Evolutionary conservation across 2,329 filamentous ascomycete genomes (phyloP), one percentile per base, ranked within the genome.

Genomic region (Trichophyton mentagrophytes): DNA sequence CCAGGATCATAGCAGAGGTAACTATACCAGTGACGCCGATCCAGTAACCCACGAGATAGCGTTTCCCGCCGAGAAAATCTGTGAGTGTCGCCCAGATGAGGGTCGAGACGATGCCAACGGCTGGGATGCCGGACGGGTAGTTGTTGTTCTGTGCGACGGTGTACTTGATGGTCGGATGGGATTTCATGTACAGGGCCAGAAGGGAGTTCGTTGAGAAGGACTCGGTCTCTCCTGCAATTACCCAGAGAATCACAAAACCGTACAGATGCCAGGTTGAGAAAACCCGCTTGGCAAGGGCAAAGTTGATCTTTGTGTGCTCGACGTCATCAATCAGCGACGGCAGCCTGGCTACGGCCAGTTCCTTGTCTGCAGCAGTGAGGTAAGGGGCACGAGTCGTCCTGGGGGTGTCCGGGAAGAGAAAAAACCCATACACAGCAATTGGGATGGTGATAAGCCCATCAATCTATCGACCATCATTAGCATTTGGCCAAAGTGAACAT

Each of bases 151-250:
- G 77, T 0, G 78, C 66, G 1, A 82, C 70, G 3, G 74, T 73
- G 64, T 80, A 81, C 17, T 71, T 71, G 1, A 71, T 73, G 0
- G 71, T 76, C 0, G 76, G 74, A 59, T 79, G 74, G 0, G 73
- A 67, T 61, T 78, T 77, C 75, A 81, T 76, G 64, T 80, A 82
- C 0, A 82, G 65, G 0, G 76, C 72, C 0, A 82, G 66, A 1
- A 88, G 75, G 0, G 82, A 76, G 69, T 89, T 88, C 20, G 80
- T 79, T 59, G 80, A 83, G 70, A 88, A 89, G 0, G 84, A 86
- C 69, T 90, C 86, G 0, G 84, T 85, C 68, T 88, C 85, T 33
- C 85, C 85, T 0, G 85, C 85, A 46, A 89, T 83, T 64, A 86
- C 80, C 71, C 71, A 74, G 5, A 74, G 66, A 42, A 73, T 66